phyloP scores from a whole-genome alignment of 2,329 filamentous ascomycete species.

The Pestalotiopsis sp. region DNA sequence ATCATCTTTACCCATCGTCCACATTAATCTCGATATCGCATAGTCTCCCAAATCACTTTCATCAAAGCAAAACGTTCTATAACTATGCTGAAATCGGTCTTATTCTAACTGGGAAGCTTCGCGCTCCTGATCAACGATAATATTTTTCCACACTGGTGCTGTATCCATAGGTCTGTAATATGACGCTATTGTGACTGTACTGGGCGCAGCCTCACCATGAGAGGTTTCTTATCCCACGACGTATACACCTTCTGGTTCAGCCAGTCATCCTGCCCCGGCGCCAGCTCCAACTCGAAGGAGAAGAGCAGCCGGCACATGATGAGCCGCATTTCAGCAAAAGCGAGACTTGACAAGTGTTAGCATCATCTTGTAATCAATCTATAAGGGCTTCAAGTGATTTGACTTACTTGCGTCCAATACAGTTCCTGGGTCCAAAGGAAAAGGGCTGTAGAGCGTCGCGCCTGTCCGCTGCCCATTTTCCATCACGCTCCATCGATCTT shows the following conservation, averaged over 20 bases:
- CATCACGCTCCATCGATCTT: conserved; percentile 1
- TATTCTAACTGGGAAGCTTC: neutral
- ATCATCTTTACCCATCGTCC: too few species aligned
- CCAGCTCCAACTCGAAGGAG: neutral
- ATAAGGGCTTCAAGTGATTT: too few species aligned
- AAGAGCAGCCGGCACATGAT: neutral
- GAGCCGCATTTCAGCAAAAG: neutral
- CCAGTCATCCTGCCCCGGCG: neutral
- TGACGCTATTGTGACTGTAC: neutral
- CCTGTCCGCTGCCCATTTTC: neutral
- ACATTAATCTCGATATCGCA: too few species aligned
- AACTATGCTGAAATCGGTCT: neutral
- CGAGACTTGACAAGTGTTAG: neutral
- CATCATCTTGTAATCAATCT: too few species aligned
- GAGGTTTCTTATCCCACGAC: conserved; percentile 1
- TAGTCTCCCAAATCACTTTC: too few species aligned
- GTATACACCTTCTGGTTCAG: neutral
- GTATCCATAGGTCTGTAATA: neutral
- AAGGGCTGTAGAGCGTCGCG: conserved; percentile 11
- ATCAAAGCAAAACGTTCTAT: too few species aligned
- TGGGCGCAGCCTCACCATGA: neutral
- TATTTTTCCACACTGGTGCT: neutral
- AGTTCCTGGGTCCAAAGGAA: conserved; percentile 10
- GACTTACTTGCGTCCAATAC: conserved; percentile 9
- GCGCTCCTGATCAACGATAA: neutral